Conservation (phyloP, 192 early-diverging fungal species). For the Backusella sp. region DNA sequence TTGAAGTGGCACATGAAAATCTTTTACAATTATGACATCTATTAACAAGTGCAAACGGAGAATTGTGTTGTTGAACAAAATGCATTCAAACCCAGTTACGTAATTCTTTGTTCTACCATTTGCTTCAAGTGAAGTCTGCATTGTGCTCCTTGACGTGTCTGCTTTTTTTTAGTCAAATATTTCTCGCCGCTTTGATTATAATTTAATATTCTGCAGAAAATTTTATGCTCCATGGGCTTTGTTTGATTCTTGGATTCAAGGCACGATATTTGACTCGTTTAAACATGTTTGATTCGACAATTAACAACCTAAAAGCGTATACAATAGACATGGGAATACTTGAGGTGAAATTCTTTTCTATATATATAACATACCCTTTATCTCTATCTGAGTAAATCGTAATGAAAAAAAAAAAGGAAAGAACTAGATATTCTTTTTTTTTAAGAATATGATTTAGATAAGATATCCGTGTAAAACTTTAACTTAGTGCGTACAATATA, state of each 20-base stretch:
- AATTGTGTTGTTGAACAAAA: not conserved
- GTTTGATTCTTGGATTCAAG: not conserved
- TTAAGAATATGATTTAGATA: too few species aligned
- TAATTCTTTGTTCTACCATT: not conserved
- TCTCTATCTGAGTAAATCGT: too few species aligned
- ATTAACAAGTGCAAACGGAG: not conserved
- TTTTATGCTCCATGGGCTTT: not conserved
- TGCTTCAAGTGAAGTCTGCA: not conserved
- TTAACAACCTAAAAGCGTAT: not conserved
- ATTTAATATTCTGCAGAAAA: not conserved
- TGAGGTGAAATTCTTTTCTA: too few species aligned
- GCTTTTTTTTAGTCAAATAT: not conserved
- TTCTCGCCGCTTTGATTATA: not conserved
- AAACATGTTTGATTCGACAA: not conserved
- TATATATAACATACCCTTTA: too few species aligned
- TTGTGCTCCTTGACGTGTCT: not conserved
- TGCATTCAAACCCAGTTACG: not conserved
- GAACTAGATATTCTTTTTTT: too few species aligned
- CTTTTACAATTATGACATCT: not conserved
- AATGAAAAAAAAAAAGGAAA: too few species aligned
- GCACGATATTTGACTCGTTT: not conserved
- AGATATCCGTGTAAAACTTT: too few species aligned
- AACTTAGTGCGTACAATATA: too few species aligned
- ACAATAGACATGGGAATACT: not conserved
- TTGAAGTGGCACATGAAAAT: not conserved